Evolutionary conservation across 345 rosid species (phyloP).

Genomic region (Murraya paniculata): DNA sequence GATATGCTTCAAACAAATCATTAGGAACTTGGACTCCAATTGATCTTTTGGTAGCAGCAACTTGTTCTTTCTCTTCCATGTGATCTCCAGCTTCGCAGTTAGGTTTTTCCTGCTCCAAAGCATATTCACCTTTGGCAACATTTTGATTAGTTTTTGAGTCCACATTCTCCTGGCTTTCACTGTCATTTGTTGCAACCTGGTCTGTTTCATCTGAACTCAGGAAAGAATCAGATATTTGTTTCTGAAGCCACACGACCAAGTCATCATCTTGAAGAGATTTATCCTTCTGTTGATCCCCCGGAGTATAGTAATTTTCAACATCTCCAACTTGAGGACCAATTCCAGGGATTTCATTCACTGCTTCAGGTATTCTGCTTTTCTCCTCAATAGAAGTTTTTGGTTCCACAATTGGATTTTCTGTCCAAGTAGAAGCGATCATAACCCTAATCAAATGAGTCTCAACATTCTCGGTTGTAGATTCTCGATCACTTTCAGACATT

Average conservation of each 20-base stretch:
- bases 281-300: slow-evolving; percentile 8
- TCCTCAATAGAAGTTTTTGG: slow-evolving; percentile 13
- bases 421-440: slow-evolving; percentile 5
- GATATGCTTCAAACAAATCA: slow-evolving; percentile 3
- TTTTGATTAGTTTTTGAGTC: slow-evolving; percentile 18
- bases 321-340: slow-evolving; percentile 9
- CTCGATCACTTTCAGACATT: slow-evolving; percentile 14
- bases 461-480: slow-evolving; percentile 19
- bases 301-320: slow-evolving; percentile 14
- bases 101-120: slow-evolving; percentile 4
- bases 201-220: slow-evolving; percentile 1
- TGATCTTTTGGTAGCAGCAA: not conserved
- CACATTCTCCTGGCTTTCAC: not conserved
- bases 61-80: slow-evolving; percentile 11
- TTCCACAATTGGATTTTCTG: slow-evolving; percentile 5
- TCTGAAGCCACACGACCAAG: not conserved
- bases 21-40: slow-evolving; percentile 18
- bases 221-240: slow-evolving; percentile 3
- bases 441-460: slow-evolving; percentile 7
- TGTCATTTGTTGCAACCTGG: slow-evolving; percentile 5
- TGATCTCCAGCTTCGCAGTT: slow-evolving; percentile 13
- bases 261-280: slow-evolving; percentile 5
- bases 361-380: slow-evolving; percentile 9
- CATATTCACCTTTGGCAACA: not conserved
- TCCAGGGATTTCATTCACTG: slow-evolving; percentile 15